Evolutionary conservation across 108 stramenopile genomes (phyloP), one percentile per base, ranked within the genome.

Genomic region (Pseudonitzschia pungens): DNA sequence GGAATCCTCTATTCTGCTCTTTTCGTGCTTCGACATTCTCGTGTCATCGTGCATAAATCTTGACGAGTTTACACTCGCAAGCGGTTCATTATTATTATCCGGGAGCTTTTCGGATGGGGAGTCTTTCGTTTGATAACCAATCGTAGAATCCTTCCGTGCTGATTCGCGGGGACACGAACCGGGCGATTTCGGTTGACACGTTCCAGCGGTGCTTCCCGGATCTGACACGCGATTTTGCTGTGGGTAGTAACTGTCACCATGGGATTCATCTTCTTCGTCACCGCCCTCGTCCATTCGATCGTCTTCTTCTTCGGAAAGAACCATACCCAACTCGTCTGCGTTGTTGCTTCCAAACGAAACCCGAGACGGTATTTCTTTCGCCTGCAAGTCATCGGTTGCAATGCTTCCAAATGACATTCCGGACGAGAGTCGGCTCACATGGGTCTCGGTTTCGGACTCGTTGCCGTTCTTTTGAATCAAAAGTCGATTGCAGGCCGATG

Each of bases 331-430:
- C 6, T 36, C 36, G 36, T 51, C 50, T 51, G 20, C 9, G 20
- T 51, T n/a, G 16, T 16, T 51, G 10, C 20, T n/a, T 51, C 50
- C 50, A 9, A 51, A 51, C 20, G 50, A 51, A 51, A 51, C 50
- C 50, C 50, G 50, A 8, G 50, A 51, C 1, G 50, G 16, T 16
- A 51, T n/a, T 51, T 51, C 50, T 51, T 32, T 52, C 27, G 27
- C 22, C 12, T 0, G 60, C 44, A 62, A 26, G 15, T 68, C 69
- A 28, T 70, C 69, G 11, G 41, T 32, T 15, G 21, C 59, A 48
- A 45, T 58, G 24, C 67, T 55, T 14, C 62, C 59, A 63, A 45
- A 68, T 22, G 69, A 77, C 10, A 70, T 32, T 0, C 62, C 76
- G 16, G 76, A 77, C 24, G 58, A 41, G 6, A 70, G 48, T 14